Evolutionary conservation across 352 stramenopile genomes (phyloP).

Genomic region (Phytopythium delawarense): DNA sequence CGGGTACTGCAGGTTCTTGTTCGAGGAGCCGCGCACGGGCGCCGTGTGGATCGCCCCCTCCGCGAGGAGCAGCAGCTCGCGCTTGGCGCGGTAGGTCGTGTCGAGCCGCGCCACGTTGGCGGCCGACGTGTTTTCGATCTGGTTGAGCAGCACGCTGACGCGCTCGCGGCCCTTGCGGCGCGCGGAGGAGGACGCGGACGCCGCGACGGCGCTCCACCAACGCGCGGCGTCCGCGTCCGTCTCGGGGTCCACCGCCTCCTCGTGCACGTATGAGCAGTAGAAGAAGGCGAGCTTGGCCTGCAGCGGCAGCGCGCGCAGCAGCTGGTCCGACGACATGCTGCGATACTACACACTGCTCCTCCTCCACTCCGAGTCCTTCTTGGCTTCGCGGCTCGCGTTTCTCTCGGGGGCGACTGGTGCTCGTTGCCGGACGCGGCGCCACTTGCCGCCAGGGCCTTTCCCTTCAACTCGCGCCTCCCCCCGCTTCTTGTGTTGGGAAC

Average conservation of each 20-base stretch:
- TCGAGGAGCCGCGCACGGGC: conserved; percentile 2
- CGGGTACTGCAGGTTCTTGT: background rate
- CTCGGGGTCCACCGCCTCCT: conserved; percentile 45
- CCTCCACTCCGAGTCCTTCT: background rate
- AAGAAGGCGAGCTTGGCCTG: conserved; percentile 76
- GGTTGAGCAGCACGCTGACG: conserved; percentile 51
- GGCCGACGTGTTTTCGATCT: conserved; percentile 63
- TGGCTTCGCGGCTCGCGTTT: background rate
- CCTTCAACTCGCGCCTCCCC: background rate
- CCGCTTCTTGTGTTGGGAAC: background rate
- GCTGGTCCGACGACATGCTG: conserved; percentile 9
- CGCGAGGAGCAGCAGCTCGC: conserved; percentile 57
- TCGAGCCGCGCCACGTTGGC: conserved; percentile 57
- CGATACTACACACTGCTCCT: background rate
- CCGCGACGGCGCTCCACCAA: conserved; percentile 54
- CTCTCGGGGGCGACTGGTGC: no score
- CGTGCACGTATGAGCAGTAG: conserved; percentile 66
- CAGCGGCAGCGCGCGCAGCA: conserved; percentile 43
- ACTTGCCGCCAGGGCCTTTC: background rate
- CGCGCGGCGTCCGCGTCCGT: conserved; percentile 47
- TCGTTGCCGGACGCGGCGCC: background rate
- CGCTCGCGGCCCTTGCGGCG: conserved; percentile 60
- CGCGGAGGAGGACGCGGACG: conserved; percentile 15
- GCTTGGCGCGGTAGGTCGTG: conserved; percentile 66
- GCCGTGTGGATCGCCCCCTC: conserved; percentile 36